phyloP scores from a whole-genome alignment of 805 yeast species.

The Spathaspora sp. region DNA sequence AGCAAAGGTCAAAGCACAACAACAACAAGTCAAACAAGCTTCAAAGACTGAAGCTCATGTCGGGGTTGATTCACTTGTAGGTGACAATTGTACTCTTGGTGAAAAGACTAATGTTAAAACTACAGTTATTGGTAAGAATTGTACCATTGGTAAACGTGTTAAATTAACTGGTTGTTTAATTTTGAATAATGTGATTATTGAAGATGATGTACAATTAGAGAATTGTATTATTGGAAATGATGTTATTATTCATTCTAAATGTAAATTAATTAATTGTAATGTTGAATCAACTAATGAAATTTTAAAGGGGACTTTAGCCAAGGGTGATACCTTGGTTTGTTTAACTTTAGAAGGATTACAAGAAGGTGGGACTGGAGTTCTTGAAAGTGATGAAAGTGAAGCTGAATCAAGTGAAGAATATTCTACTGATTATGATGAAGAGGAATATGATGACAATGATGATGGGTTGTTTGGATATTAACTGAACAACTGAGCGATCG shows the following conservation, averaged over 20 bases:
- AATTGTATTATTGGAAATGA: slow-evolving; percentile 80
- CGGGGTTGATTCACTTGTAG: slow-evolving; percentile 85
- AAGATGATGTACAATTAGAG: slow-evolving; percentile 77
- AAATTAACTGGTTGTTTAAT: slow-evolving; percentile 84
- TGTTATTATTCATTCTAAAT: slow-evolving; percentile 61
- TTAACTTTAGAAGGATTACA: slow-evolving; percentile 40
- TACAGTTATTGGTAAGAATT: slow-evolving; percentile 71
- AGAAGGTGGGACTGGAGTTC: slow-evolving; percentile 17
- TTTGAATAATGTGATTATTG: slow-evolving; percentile 65
- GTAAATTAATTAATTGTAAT: slow-evolving; percentile 73
- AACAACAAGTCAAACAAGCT: slow-evolving; percentile 28
- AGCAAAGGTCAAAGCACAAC: slow-evolving; percentile 37
- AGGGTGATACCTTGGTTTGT: slow-evolving; percentile 56
- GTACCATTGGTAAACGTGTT: slow-evolving; percentile 80
- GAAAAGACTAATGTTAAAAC: slow-evolving; percentile 86
- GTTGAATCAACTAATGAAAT: slow-evolving; percentile 80
- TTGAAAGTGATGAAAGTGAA: slow-evolving; percentile 18
- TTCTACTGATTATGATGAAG: slow-evolving; percentile 44
- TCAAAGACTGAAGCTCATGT: slow-evolving; percentile 66
- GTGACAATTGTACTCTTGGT: slow-evolving; percentile 61
- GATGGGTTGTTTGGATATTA: slow-evolving; percentile 47
- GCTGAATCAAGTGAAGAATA: slow-evolving; percentile 26
- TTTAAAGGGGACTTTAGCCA: slow-evolving; percentile 47
- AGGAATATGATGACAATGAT: slow-evolving; percentile 55
- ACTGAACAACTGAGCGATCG: background rate